Conservation (phyloP, 176 grass and related monocot genomes). For the Oryza longistaminata region DNA sequence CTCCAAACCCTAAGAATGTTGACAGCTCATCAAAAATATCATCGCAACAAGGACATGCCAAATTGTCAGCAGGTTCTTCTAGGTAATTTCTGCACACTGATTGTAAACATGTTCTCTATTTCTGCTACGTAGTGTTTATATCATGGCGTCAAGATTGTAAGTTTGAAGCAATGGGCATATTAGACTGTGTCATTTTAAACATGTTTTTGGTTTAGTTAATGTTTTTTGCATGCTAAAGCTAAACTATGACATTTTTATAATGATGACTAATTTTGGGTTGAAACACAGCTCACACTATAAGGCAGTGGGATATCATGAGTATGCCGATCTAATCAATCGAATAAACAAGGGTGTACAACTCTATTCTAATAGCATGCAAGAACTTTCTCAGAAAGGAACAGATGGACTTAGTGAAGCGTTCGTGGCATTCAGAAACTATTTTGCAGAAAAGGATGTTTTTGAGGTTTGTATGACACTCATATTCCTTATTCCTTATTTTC, state of each 20-base stretch:
- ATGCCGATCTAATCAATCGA: background rate
- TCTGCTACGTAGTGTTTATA: too few relatives aligned
- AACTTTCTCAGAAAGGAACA: background rate
- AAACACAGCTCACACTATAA: too few relatives aligned
- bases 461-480: background rate
- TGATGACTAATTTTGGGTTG: too few relatives aligned
- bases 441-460: background rate
- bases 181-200: background rate
- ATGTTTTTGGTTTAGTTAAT: background rate
- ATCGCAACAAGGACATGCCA: too few relatives aligned
- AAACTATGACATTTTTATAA: too few relatives aligned
- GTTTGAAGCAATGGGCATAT: too few relatives aligned
- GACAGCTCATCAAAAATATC: too few relatives aligned
- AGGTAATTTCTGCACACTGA: too few relatives aligned
- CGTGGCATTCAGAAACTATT: background rate
- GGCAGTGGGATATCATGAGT: background rate
- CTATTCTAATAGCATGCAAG: background rate
- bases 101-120: too few relatives aligned
- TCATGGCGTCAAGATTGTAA: too few relatives aligned
- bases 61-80: too few relatives aligned
- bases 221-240: background rate
- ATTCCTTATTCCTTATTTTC: background rate
- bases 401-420: background rate
- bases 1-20: too few relatives aligned
- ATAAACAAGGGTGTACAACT: background rate